Percentiles rank a stretch among this genome's conserved stretches.
These are phyloP conservation scores for Stellera chamaejasme DNA, from an alignment of 345 rosid genomes.

Conservation along the genomic window DNA sequence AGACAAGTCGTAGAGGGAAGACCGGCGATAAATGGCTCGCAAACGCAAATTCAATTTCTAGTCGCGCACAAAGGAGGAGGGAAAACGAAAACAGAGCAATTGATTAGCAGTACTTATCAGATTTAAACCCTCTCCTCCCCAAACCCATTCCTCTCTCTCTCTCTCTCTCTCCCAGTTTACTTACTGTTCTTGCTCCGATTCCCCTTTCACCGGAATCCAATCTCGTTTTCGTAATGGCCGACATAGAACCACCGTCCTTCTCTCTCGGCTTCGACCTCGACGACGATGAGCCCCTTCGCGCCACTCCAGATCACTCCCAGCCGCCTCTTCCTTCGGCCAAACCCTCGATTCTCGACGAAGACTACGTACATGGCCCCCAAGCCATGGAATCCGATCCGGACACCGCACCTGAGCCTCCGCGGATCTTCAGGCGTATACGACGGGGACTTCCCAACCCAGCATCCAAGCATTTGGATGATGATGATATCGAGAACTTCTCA, in stretches of 20 bases:
- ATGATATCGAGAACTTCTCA: slow-evolving; percentile 80
- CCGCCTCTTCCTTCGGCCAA: slow-evolving; percentile 3
- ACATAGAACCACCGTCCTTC: slow-evolving; percentile 75
- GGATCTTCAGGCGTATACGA: slow-evolving; percentile 54
- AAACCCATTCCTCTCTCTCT: not conserved
- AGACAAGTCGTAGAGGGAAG: too few relatives aligned
- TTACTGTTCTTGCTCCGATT: not conserved
- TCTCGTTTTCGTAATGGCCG: slow-evolving; percentile 35
- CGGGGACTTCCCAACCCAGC: slow-evolving; percentile 25
- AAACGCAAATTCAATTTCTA: too few relatives aligned
- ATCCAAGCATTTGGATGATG: slow-evolving; percentile 28
- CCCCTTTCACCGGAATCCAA: not conserved
- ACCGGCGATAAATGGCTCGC: too few relatives aligned
- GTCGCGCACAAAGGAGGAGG: too few relatives aligned
- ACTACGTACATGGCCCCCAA: slow-evolving; percentile 13
- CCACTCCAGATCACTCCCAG: not conserved
- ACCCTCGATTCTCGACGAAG: slow-evolving; percentile 9
- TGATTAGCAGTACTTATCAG: not conserved
- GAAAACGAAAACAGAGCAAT: not conserved
- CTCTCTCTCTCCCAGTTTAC: not conserved
- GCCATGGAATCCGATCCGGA: slow-evolving; percentile 48
- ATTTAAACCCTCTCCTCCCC: not conserved
- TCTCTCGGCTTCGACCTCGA: slow-evolving; percentile 76
- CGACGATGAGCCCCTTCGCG: slow-evolving; percentile 21
- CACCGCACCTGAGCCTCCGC: slow-evolving; percentile 24